phyloP scores from a whole-genome alignment of 2,329 filamentous ascomycete genomes.

The Bipolaris cookei region DNA sequence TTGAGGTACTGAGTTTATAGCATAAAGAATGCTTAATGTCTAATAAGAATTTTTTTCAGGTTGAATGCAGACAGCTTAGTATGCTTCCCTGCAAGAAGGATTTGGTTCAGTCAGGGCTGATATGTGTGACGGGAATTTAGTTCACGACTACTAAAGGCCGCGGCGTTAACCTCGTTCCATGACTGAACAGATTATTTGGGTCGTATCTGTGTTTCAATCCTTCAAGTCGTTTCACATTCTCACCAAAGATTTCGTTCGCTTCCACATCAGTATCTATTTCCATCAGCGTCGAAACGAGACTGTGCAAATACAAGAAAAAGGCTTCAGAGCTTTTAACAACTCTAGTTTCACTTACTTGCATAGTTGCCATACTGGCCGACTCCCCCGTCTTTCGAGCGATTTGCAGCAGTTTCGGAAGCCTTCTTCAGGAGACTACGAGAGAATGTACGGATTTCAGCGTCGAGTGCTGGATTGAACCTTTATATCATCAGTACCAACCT shows the following conservation, averaged over 20 bases:
- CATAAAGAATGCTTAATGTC: too few species aligned
- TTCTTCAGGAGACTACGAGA: conserved; percentile 36
- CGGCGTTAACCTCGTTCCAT: conserved; percentile 34
- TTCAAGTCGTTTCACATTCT: conserved; percentile 39
- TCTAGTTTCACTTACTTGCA: conserved; percentile 19
- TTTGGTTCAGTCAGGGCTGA: too few species aligned
- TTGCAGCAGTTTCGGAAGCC: conserved; percentile 26
- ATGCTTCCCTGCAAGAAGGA: too few species aligned
- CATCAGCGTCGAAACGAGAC: not conserved
- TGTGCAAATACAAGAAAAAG: not conserved
- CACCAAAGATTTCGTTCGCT: conserved; percentile 41
- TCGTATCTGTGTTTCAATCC: conserved; percentile 47
- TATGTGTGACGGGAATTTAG: not conserved
- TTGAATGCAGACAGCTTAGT: too few species aligned
- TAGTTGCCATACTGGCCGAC: conserved; percentile 46
- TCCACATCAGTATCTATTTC: conserved; percentile 31
- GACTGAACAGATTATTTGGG: conserved; percentile 42
- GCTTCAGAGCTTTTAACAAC: not conserved
- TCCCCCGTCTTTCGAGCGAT: conserved; percentile 30
- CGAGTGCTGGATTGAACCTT: conserved; percentile 37
- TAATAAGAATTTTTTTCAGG: too few species aligned
- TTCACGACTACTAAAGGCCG: conserved; percentile 30
- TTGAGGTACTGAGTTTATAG: too few species aligned
- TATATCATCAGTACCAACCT: not conserved
- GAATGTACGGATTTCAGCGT: conserved; percentile 35